phyloP scores from a whole-genome alignment of 2,329 filamentous ascomycete genomes.

The Camillea tinctor region DNA sequence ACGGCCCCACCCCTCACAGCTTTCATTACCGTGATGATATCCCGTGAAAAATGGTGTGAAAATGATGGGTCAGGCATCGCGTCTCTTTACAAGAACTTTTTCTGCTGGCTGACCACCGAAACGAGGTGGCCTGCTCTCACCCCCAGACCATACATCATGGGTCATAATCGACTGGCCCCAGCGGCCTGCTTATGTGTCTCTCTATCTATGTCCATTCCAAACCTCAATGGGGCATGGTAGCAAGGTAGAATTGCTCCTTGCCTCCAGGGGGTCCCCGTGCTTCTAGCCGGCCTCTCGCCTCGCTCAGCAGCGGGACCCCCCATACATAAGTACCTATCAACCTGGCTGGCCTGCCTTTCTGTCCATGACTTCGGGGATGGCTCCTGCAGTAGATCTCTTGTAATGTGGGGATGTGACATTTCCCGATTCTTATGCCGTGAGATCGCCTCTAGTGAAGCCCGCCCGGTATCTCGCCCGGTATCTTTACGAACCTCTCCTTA shows the following conservation, averaged over 20 bases:
- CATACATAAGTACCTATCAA: background rate
- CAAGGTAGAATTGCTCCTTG: background rate
- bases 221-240: background rate
- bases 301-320: background rate
- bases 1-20: slow-evolving; percentile 22
- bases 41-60: slow-evolving; percentile 21
- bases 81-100: slow-evolving; percentile 1
- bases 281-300: background rate
- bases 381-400: background rate
- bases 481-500: background rate
- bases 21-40: slow-evolving; percentile 29
- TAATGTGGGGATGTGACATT: slow-evolving; percentile 13
- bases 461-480: background rate
- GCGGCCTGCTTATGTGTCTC: background rate
- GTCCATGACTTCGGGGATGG: background rate
- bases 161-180: background rate
- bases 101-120: background rate
- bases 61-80: background rate
- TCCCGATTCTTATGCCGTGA: slow-evolving; percentile 29
- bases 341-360: background rate
- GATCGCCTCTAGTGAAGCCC: slow-evolving; percentile 2
- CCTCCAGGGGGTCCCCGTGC: no score
- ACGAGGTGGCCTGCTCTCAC: background rate
- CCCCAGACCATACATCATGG: background rate
- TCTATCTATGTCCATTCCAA: no score